Conservation (phyloP, 768 basidiomycete species). For the Naganishia vishniacii region DNA sequence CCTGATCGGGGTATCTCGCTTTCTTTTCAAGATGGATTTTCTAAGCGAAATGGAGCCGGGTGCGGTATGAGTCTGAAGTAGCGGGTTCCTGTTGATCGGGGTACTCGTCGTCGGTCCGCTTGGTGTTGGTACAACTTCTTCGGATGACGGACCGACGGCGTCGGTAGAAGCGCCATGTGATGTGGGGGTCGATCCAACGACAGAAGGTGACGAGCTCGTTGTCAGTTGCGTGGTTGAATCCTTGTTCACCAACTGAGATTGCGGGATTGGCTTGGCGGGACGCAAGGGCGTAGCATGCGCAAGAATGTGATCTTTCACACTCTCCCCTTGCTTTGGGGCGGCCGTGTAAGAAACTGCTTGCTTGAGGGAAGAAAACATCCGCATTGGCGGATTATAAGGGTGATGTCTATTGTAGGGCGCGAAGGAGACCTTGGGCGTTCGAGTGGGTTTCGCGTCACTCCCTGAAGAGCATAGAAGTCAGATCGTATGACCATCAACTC, state of each 20-base stretch:
- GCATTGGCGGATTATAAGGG: conserved; percentile 10
- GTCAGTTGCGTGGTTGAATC: neutral
- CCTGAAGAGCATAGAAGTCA: neutral
- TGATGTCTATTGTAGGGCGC: conserved; percentile 19
- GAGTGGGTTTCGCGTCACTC: neutral
- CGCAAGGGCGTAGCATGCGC: conserved; percentile 1
- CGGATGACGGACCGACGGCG: neutral
- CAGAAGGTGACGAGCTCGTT: neutral
- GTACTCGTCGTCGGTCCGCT: conserved; percentile 3
- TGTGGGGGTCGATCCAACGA: conserved; percentile 8
- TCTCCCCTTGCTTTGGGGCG: neutral
- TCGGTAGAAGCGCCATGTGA: neutral
- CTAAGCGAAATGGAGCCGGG: conserved; percentile 6
- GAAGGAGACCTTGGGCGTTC: conserved; percentile 2
- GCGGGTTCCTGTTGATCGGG: neutral
- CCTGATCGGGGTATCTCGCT: conserved; percentile 28
- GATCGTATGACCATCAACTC: no score
- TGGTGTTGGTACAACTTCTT: conserved; percentile 2
- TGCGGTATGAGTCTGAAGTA: neutral
- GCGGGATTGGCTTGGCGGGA: neutral
- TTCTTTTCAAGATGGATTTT: conserved; percentile 22
- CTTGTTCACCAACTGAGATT: neutral
- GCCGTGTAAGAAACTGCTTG: neutral
- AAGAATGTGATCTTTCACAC: neutral
- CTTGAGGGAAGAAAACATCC: conserved; percentile 8